Base-by-base conservation (phyloP, 805 yeast genomes). In the Barnettozyma botsteinii region DNA sequence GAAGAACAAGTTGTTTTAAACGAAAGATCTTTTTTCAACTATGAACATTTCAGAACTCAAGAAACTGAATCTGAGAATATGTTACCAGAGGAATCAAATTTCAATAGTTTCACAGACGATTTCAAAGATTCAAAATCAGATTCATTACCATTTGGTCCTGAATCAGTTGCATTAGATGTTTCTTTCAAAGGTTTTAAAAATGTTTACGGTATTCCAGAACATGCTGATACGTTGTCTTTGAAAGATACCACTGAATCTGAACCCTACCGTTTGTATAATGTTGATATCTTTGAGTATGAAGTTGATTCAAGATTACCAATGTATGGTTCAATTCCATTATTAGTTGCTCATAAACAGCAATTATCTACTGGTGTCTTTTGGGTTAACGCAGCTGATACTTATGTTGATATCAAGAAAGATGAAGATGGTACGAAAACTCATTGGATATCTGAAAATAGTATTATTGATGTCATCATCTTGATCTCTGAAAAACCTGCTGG, bases 141-240 rank as follows among this genome's bases (percentile, higher is more conserved):
- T 57, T 62, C 69, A 4, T 48, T 84, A 11, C 86, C 88, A 7
- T 62, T 84, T 29, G 95, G 95, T 0, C 98, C 98, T 0, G 98
- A 93, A 60, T 77, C 96, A 0, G 70, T 93, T 20, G 96, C 82
- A 0, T 48, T 85, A 22, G 99, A 93, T 58, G 72, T 87, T 43
- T 62, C 76, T 0, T 80, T 93, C 48, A 55, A 62, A 3, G 79
- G 77, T 1, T 81, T 70, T 49, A 57, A 66, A 5, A 71, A 81
- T 52, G 84, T 86, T 1, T 93, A 76, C 59, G 99, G 99, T n/a
- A 83, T 93, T 32, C 98, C 98, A 0, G 98, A 93, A 60, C 98
- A 93, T 55, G 91, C 98, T 0, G 95, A 86, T 50, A 66, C 82
- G 1, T 62, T 93, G 35, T 69, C 81, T 15, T 66, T 93, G 49